These are phyloP conservation scores for Trypanosoma platydactyli DNA, from an alignment of 208 protist genomes.

Conservation along the genomic window DNA sequence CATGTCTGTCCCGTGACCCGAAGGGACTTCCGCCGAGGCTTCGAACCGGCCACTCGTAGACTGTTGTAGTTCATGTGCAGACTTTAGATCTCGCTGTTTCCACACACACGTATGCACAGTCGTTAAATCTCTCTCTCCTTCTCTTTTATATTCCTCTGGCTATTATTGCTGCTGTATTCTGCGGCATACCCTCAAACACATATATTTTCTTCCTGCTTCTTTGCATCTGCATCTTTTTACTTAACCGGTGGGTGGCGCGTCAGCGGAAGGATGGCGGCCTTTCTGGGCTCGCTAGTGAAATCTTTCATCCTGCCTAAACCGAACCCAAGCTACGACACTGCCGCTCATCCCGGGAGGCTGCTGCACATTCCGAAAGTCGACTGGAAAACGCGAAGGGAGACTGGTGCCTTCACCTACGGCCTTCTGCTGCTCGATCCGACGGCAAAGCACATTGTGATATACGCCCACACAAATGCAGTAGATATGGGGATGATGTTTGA, in stretches of 20 bases:
- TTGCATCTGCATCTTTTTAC: slow-evolving; percentile 4
- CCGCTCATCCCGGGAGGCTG: slow-evolving; percentile 39
- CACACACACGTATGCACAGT: not conserved
- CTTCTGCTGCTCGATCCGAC: slow-evolving; percentile 50
- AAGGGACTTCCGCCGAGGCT: slow-evolving; percentile 27
- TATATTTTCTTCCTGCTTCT: not conserved
- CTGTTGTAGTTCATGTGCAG: slow-evolving; percentile 12
- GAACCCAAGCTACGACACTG: slow-evolving; percentile 59
- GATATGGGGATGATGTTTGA: slow-evolving; percentile 81
- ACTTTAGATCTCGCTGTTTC: not conserved
- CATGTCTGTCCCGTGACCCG: slow-evolving; percentile 44
- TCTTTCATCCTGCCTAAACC: slow-evolving; percentile 73
- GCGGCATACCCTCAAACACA: not conserved
- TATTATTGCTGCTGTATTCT: not conserved
- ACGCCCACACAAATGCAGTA: slow-evolving; percentile 85
- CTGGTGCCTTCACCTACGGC: slow-evolving; percentile 60
- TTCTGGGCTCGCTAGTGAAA: slow-evolving; percentile 67
- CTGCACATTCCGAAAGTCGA: slow-evolving; percentile 69
- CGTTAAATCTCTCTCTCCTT: not conserved
- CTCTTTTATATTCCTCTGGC: not conserved
- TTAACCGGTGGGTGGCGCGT: not conserved
- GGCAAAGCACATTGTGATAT: slow-evolving; percentile 68
- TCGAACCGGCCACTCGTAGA: slow-evolving; percentile 18
- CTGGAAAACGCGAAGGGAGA: slow-evolving; percentile 42
- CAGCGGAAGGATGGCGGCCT: slow-evolving; percentile 35